Percentiles rank a stretch among this genome's conserved stretches.
Evolutionary conservation across 805 yeast species (phyloP).

Genomic region (Kodamaea kaohsiungensis): DNA sequence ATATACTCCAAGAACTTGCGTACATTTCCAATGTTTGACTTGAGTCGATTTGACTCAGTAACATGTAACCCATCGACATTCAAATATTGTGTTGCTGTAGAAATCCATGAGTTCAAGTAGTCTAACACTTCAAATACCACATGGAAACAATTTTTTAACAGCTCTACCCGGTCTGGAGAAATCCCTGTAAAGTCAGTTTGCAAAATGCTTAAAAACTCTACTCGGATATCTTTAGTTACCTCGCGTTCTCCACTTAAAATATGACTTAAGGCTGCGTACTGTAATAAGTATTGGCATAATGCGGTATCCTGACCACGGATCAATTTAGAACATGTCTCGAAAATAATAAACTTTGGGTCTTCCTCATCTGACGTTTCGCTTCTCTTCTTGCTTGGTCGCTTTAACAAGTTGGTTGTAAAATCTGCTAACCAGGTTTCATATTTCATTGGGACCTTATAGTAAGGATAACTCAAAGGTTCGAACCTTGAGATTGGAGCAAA

Average conservation of each 20-base stretch:
- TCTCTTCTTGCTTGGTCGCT: conserved; percentile 29
- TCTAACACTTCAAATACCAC: conserved; percentile 78
- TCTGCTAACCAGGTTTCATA: conserved; percentile 73
- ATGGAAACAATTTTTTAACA: conserved; percentile 64
- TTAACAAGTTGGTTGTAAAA: conserved; percentile 67
- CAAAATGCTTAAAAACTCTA: conserved; percentile 64
- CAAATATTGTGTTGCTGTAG: conserved; percentile 35
- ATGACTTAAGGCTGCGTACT: conserved; percentile 70
- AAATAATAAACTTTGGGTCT: conserved; percentile 38
- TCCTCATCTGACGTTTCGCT: conserved; percentile 3
- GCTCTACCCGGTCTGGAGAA: conserved; percentile 57
- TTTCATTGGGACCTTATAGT: conserved; percentile 54
- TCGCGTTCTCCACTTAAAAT: conserved; percentile 48
- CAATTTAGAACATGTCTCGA: conserved; percentile 62
- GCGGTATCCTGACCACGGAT: conserved; percentile 70
- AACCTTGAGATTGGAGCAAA: conserved; percentile 56
- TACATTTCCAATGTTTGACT: conserved; percentile 34
- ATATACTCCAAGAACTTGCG: conserved; percentile 52
- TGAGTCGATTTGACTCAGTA: conserved; percentile 11
- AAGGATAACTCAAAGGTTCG: conserved; percentile 59
- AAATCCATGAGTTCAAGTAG: conserved; percentile 79
- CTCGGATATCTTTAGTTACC: conserved; percentile 45
- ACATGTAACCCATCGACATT: conserved; percentile 18
- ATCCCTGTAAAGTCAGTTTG: conserved; percentile 40
- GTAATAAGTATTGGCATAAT: conserved; percentile 70